phyloP scores from a whole-genome alignment of 2,329 filamentous ascomycete species.

The Sarocladium brachiariae region DNA sequence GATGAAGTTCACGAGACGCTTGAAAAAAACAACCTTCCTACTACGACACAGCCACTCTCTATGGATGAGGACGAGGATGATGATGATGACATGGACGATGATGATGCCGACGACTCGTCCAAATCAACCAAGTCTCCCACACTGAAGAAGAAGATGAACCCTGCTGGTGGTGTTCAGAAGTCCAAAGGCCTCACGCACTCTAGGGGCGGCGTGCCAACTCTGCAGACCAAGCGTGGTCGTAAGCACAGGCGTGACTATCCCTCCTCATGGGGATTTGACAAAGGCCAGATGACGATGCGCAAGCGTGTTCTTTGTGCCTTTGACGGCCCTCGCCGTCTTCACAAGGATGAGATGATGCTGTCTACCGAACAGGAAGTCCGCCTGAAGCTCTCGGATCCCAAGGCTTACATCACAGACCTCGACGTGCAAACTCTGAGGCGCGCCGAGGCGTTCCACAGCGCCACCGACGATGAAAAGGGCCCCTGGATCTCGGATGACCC shows the following conservation, averaged over 20 bases:
- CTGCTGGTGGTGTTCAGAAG: slow-evolving; percentile 52
- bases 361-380: slow-evolving; percentile 92
- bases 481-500: slow-evolving; percentile 73
- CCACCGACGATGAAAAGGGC: slow-evolving; percentile 82
- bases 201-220: slow-evolving; percentile 60
- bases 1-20: slow-evolving; percentile 54
- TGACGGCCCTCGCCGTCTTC: slow-evolving; percentile 77
- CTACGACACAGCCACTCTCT: slow-evolving; percentile 30
- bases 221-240: slow-evolving; percentile 58
- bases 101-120: slow-evolving; percentile 37
- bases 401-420: slow-evolving; percentile 83
- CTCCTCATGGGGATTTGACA: slow-evolving; percentile 84
- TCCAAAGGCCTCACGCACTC: slow-evolving; percentile 71
- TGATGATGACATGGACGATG: slow-evolving; percentile 44
- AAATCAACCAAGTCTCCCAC: slow-evolving; percentile 35
- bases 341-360: slow-evolving; percentile 99
- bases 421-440: slow-evolving; percentile 85
- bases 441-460: slow-evolving; percentile 74
- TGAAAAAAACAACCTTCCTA: slow-evolving; percentile 55
- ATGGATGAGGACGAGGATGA: slow-evolving; percentile 48
- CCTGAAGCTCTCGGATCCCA: slow-evolving; percentile 67
- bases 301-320: slow-evolving; percentile 93
- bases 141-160: slow-evolving; percentile 51
- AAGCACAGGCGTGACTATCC: slow-evolving; percentile 94
- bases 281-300: slow-evolving; percentile 96